Base-by-base conservation (phyloP, 805 yeast species). In the Peterozyma xylosa region DNA sequence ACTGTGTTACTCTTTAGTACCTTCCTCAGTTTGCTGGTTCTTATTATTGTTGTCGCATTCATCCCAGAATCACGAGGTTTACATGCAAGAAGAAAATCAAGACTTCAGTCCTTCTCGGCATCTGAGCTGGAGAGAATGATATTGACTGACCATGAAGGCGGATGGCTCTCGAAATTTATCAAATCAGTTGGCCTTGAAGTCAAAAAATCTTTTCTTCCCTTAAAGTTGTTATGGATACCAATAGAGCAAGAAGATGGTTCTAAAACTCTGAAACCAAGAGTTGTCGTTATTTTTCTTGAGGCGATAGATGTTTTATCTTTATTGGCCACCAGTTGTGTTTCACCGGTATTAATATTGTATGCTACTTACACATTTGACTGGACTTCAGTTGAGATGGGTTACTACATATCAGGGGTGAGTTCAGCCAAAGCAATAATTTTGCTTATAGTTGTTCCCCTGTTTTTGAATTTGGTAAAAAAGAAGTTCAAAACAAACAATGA, bases 1-100 rank as follows among this genome's bases (percentile, higher is more conserved):
- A 11, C 14, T 38, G 17, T 27, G 27, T 7, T 17, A 18, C 3
- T 33, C 45, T 15, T n/a, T 10, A 3, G 34, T 37, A 1, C 37
- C 59, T 13, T 55, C 27, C 7, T 21, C 7, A 21, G 27, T 21
- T 7, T 63, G 5, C 56, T 65, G 27, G 11, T 70, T 9, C 52
- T 60, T 5, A 38, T 67, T 0, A 13, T 70, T 3, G 34, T 62
- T 3, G 50, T 68, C 11, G 13, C 59, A 1, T 54, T 67, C 9
- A 53, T 72, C 17, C 74, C 74, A 2, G 86, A 80, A 53, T 74
- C 84, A 11, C 66, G 85, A 48, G 72, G 79, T 16, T 57, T 60
- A 37, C 60, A 66, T 38, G 72, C 80, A 3, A 64, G 76, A 52
- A 55, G 55, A 36, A 68, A 69, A 52, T 74, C 83, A 16, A 30